These are phyloP conservation scores for Ceratocystis colombiana DNA, from an alignment of 2,329 filamentous ascomycete genomes.

Conservation along the genomic window DNA sequence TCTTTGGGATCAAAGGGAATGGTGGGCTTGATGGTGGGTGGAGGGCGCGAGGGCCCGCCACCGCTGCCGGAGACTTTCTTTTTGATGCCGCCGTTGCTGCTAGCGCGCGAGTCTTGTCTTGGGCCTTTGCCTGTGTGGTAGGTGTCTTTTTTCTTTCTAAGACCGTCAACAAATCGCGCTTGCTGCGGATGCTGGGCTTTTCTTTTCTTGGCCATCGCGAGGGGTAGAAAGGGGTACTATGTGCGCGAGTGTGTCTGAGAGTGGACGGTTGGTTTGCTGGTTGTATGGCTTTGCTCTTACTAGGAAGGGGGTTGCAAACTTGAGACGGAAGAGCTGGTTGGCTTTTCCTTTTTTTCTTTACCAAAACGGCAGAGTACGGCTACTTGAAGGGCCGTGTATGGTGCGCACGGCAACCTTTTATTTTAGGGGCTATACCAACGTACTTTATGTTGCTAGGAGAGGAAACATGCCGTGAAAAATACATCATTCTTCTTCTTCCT, in stretches of 20 bases:
- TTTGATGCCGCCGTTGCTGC: slow-evolving; percentile 22
- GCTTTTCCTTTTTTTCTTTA: not conserved
- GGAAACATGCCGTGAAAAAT: not conserved
- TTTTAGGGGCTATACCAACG: not conserved
- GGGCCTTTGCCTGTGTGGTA: slow-evolving; percentile 15
- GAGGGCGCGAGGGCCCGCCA: slow-evolving; percentile 19
- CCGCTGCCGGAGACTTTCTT: slow-evolving; percentile 26
- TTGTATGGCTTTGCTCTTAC: too few species aligned
- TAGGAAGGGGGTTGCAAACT: too few species aligned
- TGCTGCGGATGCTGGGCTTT: slow-evolving; percentile 33
- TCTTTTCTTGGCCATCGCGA: slow-evolving; percentile 36
- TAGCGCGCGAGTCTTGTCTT: slow-evolving; percentile 4
- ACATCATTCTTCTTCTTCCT: not conserved
- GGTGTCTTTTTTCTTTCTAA: slow-evolving; percentile 21
- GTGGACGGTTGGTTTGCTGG: not conserved
- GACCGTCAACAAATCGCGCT: slow-evolving; percentile 21
- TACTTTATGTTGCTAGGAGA: not conserved
- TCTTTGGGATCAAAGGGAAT: slow-evolving; percentile 60
- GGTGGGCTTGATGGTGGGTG: slow-evolving; percentile 30
- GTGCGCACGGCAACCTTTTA: not conserved
- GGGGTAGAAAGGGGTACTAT: not conserved
- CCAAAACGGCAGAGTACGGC: not conserved
- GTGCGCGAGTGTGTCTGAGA: not conserved
- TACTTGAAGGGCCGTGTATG: not conserved
- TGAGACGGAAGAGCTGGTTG: not conserved